phyloP scores from a whole-genome alignment of 768 basidiomycete species.

The Tricholomella constricta region DNA sequence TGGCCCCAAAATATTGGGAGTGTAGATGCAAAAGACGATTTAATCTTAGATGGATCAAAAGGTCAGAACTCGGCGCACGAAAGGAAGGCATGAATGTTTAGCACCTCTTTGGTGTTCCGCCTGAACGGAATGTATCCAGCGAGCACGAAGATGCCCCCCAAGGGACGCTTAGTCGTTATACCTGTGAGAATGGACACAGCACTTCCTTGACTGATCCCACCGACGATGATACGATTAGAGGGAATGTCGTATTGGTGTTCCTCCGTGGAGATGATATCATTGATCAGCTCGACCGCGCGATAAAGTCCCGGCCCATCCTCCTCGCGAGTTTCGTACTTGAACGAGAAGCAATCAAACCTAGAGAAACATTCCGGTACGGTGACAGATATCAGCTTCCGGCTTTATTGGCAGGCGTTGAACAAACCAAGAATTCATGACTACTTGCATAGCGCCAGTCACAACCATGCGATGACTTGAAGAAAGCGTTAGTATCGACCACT shows the following conservation, averaged over 20 bases:
- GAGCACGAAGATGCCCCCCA: slow-evolving; percentile 60
- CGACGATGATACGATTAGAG: slow-evolving; percentile 63
- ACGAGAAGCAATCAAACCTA: slow-evolving; percentile 60
- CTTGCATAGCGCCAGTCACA: slow-evolving; percentile 57
- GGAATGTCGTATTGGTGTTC: slow-evolving; percentile 54
- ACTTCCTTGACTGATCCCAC: slow-evolving; percentile 75
- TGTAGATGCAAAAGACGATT: slow-evolving; percentile 44
- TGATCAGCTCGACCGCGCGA: slow-evolving; percentile 48
- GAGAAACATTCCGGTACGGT: no score
- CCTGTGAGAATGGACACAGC: slow-evolving; percentile 60
- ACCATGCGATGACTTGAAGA: slow-evolving; percentile 31
- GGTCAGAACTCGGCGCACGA: not conserved
- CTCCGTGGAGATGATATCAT: slow-evolving; percentile 60
- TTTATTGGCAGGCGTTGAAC: not conserved
- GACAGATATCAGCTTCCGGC: not conserved
- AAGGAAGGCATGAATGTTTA: slow-evolving; percentile 6
- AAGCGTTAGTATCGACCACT: not conserved
- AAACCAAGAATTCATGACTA: slow-evolving; percentile 54
- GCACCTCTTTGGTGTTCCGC: slow-evolving; percentile 52
- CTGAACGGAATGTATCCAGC: slow-evolving; percentile 66
- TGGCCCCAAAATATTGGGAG: slow-evolving; percentile 80
- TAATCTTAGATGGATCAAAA: slow-evolving; percentile 40
- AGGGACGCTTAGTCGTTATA: slow-evolving; percentile 47
- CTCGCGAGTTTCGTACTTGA: slow-evolving; percentile 39
- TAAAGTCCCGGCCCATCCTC: slow-evolving; percentile 66